These are phyloP conservation scores for Lentinula edodes DNA, from an alignment of 768 basidiomycete genomes.

Conservation along the genomic window DNA sequence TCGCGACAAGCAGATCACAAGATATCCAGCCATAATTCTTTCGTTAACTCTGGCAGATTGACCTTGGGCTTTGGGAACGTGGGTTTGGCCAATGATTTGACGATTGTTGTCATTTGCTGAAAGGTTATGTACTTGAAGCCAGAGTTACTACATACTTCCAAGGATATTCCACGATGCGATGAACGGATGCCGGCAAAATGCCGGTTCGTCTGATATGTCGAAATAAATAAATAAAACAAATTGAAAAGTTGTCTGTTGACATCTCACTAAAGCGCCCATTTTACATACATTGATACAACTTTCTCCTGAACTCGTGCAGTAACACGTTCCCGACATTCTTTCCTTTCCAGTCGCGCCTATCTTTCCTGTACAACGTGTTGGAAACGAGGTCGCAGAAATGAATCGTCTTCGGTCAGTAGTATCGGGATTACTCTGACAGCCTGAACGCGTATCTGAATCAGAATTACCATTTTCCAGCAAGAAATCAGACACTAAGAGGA, in stretches of 20 bases:
- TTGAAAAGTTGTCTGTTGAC: not conserved
- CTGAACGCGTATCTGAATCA: slow-evolving; percentile 12
- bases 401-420: slow-evolving; percentile 74
- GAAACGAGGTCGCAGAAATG: slow-evolving; percentile 61
- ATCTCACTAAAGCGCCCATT: not conserved
- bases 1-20: too few species aligned
- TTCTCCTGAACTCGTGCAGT: slow-evolving; percentile 54
- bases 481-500: slow-evolving; percentile 67
- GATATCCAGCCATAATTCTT: too few species aligned
- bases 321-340: slow-evolving; percentile 54
- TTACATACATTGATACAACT: not conserved
- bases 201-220: too few species aligned
- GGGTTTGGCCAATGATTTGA: too few species aligned
- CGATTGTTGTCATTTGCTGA: too few species aligned
- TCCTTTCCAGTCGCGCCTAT: slow-evolving; percentile 22
- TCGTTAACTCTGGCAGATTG: too few species aligned
- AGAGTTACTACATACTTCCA: too few species aligned
- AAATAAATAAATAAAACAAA: not conserved
- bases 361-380: slow-evolving; percentile 55
- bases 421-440: slow-evolving; percentile 1
- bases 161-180: too few species aligned
- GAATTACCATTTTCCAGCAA: slow-evolving; percentile 41
- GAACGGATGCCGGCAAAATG: too few species aligned
- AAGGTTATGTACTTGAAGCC: too few species aligned
- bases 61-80: too few species aligned